phyloP scores from a whole-genome alignment of 169 alveolate genomes.

The Plasmodium adleri region DNA sequence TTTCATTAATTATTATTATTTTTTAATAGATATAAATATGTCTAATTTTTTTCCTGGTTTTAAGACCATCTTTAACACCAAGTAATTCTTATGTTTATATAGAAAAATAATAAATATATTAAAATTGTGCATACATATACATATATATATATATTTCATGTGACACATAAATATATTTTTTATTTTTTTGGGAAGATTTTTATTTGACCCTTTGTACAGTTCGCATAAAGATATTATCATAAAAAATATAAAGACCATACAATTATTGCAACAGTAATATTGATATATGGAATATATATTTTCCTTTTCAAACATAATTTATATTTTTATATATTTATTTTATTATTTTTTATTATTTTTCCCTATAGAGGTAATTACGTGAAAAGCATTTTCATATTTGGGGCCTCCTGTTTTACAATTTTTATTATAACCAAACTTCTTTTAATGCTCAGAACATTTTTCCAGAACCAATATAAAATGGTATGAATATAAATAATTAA shows the following conservation, averaged over 20 bases:
- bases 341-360: too few species aligned
- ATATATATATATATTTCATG: background rate
- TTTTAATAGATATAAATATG: slow-evolving; percentile 22
- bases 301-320: background rate
- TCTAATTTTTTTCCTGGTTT: slow-evolving; percentile 67
- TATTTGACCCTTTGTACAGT: slow-evolving; percentile 44
- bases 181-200: slow-evolving; percentile 16
- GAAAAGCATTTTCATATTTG: slow-evolving; percentile 31
- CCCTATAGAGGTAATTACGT: slow-evolving; percentile 41
- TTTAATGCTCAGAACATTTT: slow-evolving; percentile 39
- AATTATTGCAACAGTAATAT: slow-evolving; percentile 32
- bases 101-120: background rate
- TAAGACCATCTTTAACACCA: slow-evolving; percentile 46
- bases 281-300: background rate
- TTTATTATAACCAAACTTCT: slow-evolving; percentile 16
- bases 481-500: slow-evolving; percentile 14
- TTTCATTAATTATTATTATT: background rate
- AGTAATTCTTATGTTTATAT: slow-evolving; percentile 8
- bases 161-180: background rate
- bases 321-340: background rate
- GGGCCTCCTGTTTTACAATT: slow-evolving; percentile 57
- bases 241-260: slow-evolving; percentile 40
- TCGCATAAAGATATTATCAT: slow-evolving; percentile 68
- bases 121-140: background rate
- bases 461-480: slow-evolving; percentile 69